Evolutionary conservation across 2,329 filamentous ascomycete species (phyloP).

Genomic region (Diaporthe humulicola): DNA sequence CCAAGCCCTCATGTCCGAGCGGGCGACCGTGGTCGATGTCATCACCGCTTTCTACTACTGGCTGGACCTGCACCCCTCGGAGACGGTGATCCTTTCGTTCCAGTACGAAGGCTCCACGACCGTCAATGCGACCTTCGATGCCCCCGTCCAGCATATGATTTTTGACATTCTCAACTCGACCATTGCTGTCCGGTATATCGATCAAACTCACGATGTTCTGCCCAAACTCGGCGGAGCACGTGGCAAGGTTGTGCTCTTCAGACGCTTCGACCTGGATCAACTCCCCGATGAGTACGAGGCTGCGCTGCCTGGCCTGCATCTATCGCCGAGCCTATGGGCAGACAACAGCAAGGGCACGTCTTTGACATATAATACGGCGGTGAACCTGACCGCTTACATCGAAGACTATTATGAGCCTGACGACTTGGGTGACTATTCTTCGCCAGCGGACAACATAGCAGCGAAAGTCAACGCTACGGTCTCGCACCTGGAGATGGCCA

Average conservation of each 20-base stretch:
- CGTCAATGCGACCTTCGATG: slow-evolving; percentile 50
- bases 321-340: slow-evolving; percentile 58
- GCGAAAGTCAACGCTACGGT: slow-evolving; percentile 59
- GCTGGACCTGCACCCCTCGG: slow-evolving; percentile 60
- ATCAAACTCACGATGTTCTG: slow-evolving; percentile 64
- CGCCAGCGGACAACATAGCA: slow-evolving; percentile 54
- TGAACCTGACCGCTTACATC: slow-evolving; percentile 57
- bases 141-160: slow-evolving; percentile 53
- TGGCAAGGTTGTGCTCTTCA: slow-evolving; percentile 57
- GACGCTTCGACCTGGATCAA: slow-evolving; percentile 59
- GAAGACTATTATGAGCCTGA: slow-evolving; percentile 63
- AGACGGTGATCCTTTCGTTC: slow-evolving; percentile 60
- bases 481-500: slow-evolving; percentile 55
- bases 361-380: slow-evolving; percentile 55
- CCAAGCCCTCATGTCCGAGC: slow-evolving; percentile 58
- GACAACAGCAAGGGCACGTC: slow-evolving; percentile 56
- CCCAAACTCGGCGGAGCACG: slow-evolving; percentile 60
- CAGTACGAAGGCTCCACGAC: slow-evolving; percentile 58
- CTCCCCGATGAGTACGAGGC: slow-evolving; percentile 51
- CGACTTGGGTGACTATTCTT: slow-evolving; percentile 46
- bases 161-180: slow-evolving; percentile 54
- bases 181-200: slow-evolving; percentile 55
- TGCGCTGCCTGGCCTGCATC: slow-evolving; percentile 59
- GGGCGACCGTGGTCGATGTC: slow-evolving; percentile 57
- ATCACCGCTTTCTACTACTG: slow-evolving; percentile 62